Base-by-base conservation (phyloP, 2,329 filamentous ascomycete species). In the Biscogniauxia marginata region DNA sequence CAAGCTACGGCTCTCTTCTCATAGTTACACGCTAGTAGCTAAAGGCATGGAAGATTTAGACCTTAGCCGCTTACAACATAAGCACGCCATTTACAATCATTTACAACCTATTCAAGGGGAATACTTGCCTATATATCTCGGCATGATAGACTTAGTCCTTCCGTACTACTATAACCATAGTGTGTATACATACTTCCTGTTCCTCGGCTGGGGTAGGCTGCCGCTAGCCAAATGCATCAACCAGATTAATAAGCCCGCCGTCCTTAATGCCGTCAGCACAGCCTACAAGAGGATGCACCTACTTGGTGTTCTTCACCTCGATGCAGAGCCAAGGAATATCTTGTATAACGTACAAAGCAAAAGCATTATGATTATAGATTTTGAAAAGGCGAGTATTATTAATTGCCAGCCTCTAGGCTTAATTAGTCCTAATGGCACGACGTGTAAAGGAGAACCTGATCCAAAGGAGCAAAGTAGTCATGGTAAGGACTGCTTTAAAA, bases 11-110 rank as follows among this genome's bases (percentile, higher is more conserved):
- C 60, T 77, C 1, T 67, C 68, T 2, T 65, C 66, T 1, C 53
- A 71, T 30, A 68, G 73, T 46, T 77, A 77, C 49, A 75, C 70
- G 45, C 63, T 76, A 19, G 67, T 77, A 2, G 72, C 73, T 13
- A 77, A 77, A 60, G 74, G 71, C 4, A 63, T 76, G 13, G 66
- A 75, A 60, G 39, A 20, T 0, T 8, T 51, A 4, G 49, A 72
- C 49, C 23, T 55, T 1, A 19, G 3, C 4, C 50, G 51, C 24
- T 59, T 76, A 3, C 60, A 53, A 18, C 57, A 73, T 49, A 67
- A 76, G 52, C 63, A 67, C 7, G 22, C 65, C 7, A 56, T 75
- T 0, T 76, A 77, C 54, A 45, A 65, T 49, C 54, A 54, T 19
- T 53, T 75, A 7, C 21, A 22, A 7, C 39, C 57, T 11, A 61